These are phyloP conservation scores for Fraxinus cuspidata DNA, from an alignment of 257 asterid genomes.

Conservation along the genomic window DNA sequence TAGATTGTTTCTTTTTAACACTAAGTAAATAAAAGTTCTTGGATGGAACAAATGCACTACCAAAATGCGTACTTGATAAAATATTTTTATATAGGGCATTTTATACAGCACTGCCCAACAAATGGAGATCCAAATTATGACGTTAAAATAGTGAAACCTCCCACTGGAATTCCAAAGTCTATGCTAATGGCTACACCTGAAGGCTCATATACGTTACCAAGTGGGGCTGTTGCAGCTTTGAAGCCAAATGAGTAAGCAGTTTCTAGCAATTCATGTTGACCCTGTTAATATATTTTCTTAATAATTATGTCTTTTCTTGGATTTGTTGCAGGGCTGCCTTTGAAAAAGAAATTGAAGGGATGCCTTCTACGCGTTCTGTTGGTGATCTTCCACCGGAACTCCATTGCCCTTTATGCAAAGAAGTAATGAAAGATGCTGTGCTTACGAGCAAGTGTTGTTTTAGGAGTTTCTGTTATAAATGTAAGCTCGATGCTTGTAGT, in stretches of 20 bases:
- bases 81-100: slow-evolving; percentile 64
- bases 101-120: slow-evolving; percentile 97
- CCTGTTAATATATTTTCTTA: neutral
- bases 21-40: too few species aligned
- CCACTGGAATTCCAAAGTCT: slow-evolving; percentile 98
- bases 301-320: neutral
- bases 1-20: neutral
- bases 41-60: too few species aligned
- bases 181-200: slow-evolving; percentile 94
- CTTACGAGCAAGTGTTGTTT: slow-evolving; percentile 98
- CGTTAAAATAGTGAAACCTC: slow-evolving; percentile 85
- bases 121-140: slow-evolving; percentile 96
- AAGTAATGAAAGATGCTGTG: slow-evolving; percentile 98
- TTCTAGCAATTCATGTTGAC: neutral
- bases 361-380: slow-evolving; percentile 83
- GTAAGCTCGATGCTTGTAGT: slow-evolving; percentile 45
- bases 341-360: slow-evolving; percentile 89
- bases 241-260: slow-evolving; percentile 85
- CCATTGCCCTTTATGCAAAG: slow-evolving; percentile 90
- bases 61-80: neutral
- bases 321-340: slow-evolving; percentile 74
- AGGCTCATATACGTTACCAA: slow-evolving; percentile 92
- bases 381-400: slow-evolving; percentile 92
- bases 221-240: slow-evolving; percentile 85
- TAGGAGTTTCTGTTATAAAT: slow-evolving; percentile 88